Conservation (phyloP, 129 eudicot species). For the Ambrosia trifida region DNA sequence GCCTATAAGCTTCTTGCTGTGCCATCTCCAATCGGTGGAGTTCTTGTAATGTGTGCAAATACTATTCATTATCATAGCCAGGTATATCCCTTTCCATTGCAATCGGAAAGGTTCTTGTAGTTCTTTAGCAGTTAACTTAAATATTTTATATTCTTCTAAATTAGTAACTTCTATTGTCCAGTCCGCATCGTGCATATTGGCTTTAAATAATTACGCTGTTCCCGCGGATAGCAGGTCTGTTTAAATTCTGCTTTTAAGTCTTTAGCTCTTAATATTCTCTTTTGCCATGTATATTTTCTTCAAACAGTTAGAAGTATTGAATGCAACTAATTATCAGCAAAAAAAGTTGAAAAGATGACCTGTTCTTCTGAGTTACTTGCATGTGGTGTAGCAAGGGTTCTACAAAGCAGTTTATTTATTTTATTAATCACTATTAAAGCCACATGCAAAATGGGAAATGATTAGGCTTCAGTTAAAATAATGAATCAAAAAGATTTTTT, state of each 20-base stretch:
- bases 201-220: slow-evolving; percentile 79
- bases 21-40: slow-evolving; percentile 99
- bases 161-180: slow-evolving; percentile 40
- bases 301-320: neutral
- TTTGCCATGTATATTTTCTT: slow-evolving; percentile 11
- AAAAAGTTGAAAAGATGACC: slow-evolving; percentile 3
- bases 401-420: neutral
- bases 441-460: slow-evolving; percentile 5
- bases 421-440: neutral
- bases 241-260: neutral
- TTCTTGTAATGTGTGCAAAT: slow-evolving; percentile 81
- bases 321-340: neutral
- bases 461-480: neutral
- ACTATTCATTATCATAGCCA: slow-evolving; percentile 95
- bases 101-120: neutral
- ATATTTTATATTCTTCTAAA: slow-evolving; percentile 26
- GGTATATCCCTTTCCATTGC: slow-evolving; percentile 42
- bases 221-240: slow-evolving; percentile 75
- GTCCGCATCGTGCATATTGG: slow-evolving; percentile 85
- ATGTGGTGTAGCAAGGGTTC: slow-evolving; percentile 7
- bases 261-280: neutral
- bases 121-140: slow-evolving; percentile 1
- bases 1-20: slow-evolving; percentile 99
- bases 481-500: neutral
- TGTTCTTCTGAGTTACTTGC: neutral